Evolutionary conservation across 1,284 basidiomycete species (phyloP), one percentile per base, ranked within the genome.

Genomic region (Gymnopus androsaceus): DNA sequence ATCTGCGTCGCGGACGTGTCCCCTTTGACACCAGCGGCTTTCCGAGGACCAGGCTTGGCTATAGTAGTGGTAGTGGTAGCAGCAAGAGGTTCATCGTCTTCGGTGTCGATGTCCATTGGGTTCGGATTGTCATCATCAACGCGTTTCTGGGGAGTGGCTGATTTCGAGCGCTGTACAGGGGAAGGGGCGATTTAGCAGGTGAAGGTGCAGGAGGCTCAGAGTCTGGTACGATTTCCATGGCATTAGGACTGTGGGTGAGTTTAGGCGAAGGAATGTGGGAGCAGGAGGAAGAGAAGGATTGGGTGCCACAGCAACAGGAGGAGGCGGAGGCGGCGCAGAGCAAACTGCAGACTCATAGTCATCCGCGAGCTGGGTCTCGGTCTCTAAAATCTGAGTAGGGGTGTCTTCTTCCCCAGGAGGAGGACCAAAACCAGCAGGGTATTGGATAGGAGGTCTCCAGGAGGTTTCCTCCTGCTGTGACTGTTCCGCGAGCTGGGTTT

Each of bases 81-180:
- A 23, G 70, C 70, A 40, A 82, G 64, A n/a, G 81, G 82, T 37
- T 77, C 52, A 23, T 79, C 76, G 9, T 75, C 75, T 14, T 78
- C 76, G 3, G 74, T 64, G 34, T 71, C 68, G 28, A 67, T 63
- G 15, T 68, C 66, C 41, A 68, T 42, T n/a, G 42, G 36, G 46
- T 71, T n/a, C 25, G 9, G 11, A 37, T 28, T n/a, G n/a, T n/a
- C n/a, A 38, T 30, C 49, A 41, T 30, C 25, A 11, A 19, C 48
- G 23, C 45, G 47, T 19, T 27, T 30, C 37, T 52, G 59, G 44
- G 50, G 54, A 46, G 34, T 38, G 12, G 33, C 50, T 3, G 42
- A 25, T 30, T 54, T 50, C 17, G 36, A 33, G 49, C 41, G 34
- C 36, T 21, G 36, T 44, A n/a, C n/a, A n/a, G n/a, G n/a, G n/a